Percentiles rank a stretch among this genome's conserved stretches.
These are phyloP conservation scores for Amanita pseudoporphyria DNA, from an alignment of 768 basidiomycete species.

Conservation along the genomic window DNA sequence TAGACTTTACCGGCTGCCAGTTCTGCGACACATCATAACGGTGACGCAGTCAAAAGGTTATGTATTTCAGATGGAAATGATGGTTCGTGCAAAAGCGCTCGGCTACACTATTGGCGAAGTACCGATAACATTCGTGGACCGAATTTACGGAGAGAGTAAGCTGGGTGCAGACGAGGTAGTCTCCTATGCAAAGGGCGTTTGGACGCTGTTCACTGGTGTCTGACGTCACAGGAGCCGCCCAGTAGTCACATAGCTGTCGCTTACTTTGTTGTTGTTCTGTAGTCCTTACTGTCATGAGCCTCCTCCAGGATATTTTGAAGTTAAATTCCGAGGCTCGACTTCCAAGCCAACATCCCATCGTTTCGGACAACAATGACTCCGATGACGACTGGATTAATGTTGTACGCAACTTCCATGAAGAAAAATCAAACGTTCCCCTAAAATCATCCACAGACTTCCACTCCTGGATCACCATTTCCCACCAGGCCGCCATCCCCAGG, in stretches of 20 bases:
- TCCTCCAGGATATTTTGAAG: constrained; percentile 62
- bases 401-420: constrained; percentile 30
- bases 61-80: constrained; percentile 99
- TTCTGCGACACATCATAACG: constrained; percentile 75
- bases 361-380: constrained; percentile 41
- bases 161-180: constrained; percentile 84
- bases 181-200: constrained; percentile 79
- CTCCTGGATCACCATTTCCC: constrained; percentile 57
- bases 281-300: constrained; percentile 36
- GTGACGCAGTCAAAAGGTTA: constrained; percentile 83
- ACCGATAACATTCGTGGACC: constrained; percentile 91
- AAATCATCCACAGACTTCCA: constrained; percentile 38
- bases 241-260: constrained; percentile 10
- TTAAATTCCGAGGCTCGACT: constrained; percentile 28
- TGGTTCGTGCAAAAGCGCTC: constrained; percentile 77
- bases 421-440: constrained; percentile 2
- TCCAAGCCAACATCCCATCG: constrained; percentile 10
- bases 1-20: constrained; percentile 70
- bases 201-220: constrained; percentile 66
- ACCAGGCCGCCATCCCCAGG: constrained; percentile 54
- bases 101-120: constrained; percentile 86
- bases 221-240: constrained; percentile 23
- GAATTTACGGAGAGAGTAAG: constrained; percentile 91
- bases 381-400: constrained; percentile 69
- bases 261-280: neutral